A percentile compares a stretch with the other conserved stretches of the same genome.
These are phyloP conservation scores for Aspergillus indologenus DNA, from an alignment of 495 filamentous ascomycete species.

Conservation along the genomic window DNA sequence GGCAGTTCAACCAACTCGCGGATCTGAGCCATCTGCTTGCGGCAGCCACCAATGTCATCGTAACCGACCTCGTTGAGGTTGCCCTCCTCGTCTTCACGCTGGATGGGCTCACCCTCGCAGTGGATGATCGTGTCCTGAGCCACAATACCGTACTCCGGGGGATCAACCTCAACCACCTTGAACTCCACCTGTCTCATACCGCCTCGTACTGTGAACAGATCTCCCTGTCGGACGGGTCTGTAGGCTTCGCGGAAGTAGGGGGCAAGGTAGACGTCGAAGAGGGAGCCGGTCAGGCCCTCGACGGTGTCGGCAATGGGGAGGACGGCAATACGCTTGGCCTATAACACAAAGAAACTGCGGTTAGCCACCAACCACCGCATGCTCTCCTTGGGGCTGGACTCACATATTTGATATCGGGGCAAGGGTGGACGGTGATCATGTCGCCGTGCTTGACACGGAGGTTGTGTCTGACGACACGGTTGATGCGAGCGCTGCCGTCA, in stretches of 20 bases:
- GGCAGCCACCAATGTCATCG: constrained; percentile 98
- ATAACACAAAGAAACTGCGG: constrained; percentile 14
- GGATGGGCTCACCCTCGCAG: constrained; percentile 97
- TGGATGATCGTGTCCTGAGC: constrained; percentile 98
- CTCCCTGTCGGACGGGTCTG: constrained; percentile 90
- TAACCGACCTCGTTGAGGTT: constrained; percentile 99
- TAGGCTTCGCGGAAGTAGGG: constrained; percentile 99
- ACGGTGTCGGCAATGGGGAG: constrained; percentile 98
- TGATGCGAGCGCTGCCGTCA: constrained; percentile 93
- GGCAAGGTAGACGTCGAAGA: constrained; percentile 98
- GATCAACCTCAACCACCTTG: constrained; percentile 98
- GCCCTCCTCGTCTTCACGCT: constrained; percentile 97
- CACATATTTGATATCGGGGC: constrained; percentile 99
- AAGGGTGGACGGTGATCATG: constrained; percentile 94
- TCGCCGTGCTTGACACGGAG: constrained; percentile 97
- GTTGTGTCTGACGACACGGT: constrained; percentile 97
- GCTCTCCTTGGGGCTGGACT: constrained; percentile 26
- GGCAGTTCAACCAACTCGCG: constrained; percentile 97
- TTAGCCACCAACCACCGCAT: constrained; percentile 11
- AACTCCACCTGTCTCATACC: constrained; percentile 99
- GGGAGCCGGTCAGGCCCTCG: constrained; percentile 92
- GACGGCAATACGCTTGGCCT: constrained; percentile 99
- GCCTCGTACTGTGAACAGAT: constrained; percentile 93
- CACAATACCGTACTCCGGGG: constrained; percentile 96
- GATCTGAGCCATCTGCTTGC: constrained; percentile 99